These are phyloP conservation scores for Cutaneotrichosporon mucoides DNA, from an alignment of 1,284 basidiomycete genomes.

Conservation along the genomic window DNA sequence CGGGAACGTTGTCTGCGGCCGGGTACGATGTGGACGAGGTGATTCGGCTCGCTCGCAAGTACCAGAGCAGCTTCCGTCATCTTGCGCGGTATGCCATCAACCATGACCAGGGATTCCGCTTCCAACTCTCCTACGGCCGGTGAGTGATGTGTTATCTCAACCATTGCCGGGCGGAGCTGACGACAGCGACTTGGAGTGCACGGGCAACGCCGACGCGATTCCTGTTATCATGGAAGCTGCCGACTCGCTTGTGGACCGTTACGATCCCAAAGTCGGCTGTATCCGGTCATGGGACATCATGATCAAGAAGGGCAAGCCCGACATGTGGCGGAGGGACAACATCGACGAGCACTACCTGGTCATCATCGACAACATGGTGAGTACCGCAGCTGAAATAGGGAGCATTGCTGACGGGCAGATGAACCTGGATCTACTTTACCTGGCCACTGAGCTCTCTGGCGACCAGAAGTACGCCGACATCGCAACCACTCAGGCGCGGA, in stretches of 20 bases:
- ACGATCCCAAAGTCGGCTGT: conserved; percentile 27
- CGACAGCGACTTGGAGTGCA: conserved; percentile 30
- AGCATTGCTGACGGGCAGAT: conserved; percentile 12
- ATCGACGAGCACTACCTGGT: conserved; percentile 37
- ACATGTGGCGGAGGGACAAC: conserved; percentile 31
- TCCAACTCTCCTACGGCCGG: conserved; percentile 37
- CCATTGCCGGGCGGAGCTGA: background rate
- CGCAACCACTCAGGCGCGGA: conserved; percentile 36
- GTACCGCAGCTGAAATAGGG: too few species aligned
- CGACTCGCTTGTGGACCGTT: conserved; percentile 37
- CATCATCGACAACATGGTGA: conserved; percentile 43
- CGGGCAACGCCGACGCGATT: conserved; percentile 25
- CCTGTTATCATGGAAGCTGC: conserved; percentile 35
- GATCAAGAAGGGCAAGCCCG: conserved; percentile 12
- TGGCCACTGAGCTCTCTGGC: conserved; percentile 33
- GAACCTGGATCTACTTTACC: conserved; percentile 42
- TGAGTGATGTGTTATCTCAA: background rate
- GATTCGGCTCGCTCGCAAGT: conserved; percentile 27
- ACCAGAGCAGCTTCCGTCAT: conserved; percentile 28
- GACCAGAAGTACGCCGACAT: conserved; percentile 31
- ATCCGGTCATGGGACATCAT: conserved; percentile 38
- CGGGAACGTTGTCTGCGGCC: conserved; percentile 13
- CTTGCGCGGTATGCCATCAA: conserved; percentile 28
- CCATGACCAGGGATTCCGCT: conserved; percentile 44
- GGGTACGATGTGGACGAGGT: conserved; percentile 27